Conservation (phyloP, 2,329 filamentous ascomycete genomes). For the Chalaropsis thielavioides region DNA sequence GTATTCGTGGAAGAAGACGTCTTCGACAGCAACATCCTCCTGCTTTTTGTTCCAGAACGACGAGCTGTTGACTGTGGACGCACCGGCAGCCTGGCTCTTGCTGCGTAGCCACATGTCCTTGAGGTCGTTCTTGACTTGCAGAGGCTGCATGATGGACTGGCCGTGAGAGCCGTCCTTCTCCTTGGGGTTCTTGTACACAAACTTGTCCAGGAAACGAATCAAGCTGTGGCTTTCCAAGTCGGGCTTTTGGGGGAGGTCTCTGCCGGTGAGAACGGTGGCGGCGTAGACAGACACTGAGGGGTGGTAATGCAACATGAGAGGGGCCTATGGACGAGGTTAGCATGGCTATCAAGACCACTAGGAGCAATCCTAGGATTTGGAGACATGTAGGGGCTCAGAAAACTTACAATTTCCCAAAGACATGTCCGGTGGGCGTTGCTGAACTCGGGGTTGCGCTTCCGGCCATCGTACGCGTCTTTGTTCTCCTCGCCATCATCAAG, state of each 20-base stretch:
- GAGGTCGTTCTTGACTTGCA: slow-evolving; percentile 39
- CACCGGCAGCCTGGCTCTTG: slow-evolving; percentile 29
- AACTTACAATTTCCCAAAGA: slow-evolving; percentile 71
- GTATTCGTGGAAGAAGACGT: slow-evolving; percentile 97
- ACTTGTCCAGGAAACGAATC: slow-evolving; percentile 92
- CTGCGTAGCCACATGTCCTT: slow-evolving; percentile 43
- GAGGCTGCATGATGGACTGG: slow-evolving; percentile 90
- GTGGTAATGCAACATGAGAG: slow-evolving; percentile 72
- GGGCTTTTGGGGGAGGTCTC: slow-evolving; percentile 68
- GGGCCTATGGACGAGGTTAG: slow-evolving; percentile 30
- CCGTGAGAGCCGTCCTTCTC: slow-evolving; percentile 53
- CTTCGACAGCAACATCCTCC: slow-evolving; percentile 77
- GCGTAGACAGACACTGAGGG: slow-evolving; percentile 84
- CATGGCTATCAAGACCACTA: neutral
- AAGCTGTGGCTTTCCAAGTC: slow-evolving; percentile 82
- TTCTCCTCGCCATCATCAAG: slow-evolving; percentile 47
- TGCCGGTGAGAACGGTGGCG: slow-evolving; percentile 50
- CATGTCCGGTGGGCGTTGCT: slow-evolving; percentile 88
- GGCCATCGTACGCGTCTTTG: slow-evolving; percentile 56
- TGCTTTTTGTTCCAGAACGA: slow-evolving; percentile 82
- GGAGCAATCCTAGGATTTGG: neutral
- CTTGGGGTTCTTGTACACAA: slow-evolving; percentile 94
- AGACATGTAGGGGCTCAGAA: too few relatives aligned
- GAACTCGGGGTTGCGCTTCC: slow-evolving; percentile 82
- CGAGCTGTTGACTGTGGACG: slow-evolving; percentile 58